A percentile compares a stretch with the other conserved stretches of the same genome.
Evolutionary conservation across 768 basidiomycete genomes (phyloP).

Genomic region (Lentinula edodes): DNA sequence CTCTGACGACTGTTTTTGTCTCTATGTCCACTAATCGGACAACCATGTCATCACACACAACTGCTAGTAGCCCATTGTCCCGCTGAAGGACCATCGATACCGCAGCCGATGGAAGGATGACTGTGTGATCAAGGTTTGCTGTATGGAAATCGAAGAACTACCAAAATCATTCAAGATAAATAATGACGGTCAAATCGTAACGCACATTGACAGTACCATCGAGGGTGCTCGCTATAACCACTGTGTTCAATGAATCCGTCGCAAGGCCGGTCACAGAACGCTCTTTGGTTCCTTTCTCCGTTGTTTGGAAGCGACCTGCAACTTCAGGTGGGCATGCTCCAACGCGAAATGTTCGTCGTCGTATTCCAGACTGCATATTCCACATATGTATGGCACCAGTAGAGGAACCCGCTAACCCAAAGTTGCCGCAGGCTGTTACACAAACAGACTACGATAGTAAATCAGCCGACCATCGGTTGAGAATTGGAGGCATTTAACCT

Average conservation of each 20-base stretch:
- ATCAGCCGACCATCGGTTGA: background rate
- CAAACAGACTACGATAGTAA: constrained; percentile 58
- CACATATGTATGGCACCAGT: constrained; percentile 82
- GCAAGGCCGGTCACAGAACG: constrained; percentile 77
- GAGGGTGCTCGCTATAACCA: constrained; percentile 77
- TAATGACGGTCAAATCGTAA: background rate
- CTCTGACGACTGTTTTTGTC: constrained; percentile 81
- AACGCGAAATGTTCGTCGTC: constrained; percentile 70
- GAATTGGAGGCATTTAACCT: constrained; percentile 36
- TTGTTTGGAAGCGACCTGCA: constrained; percentile 35
- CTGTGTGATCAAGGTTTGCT: constrained; percentile 61
- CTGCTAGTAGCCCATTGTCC: constrained; percentile 80
- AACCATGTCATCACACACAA: constrained; percentile 79
- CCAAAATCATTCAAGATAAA: background rate
- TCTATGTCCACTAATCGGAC: constrained; percentile 91
- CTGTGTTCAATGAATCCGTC: constrained; percentile 78
- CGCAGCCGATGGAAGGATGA: constrained; percentile 63
- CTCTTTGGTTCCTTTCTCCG: constrained; percentile 33
- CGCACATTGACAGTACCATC: constrained; percentile 88
- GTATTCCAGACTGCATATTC: constrained; percentile 95
- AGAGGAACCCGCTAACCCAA: constrained; percentile 81
- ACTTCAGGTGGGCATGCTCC: constrained; percentile 58
- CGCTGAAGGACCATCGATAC: constrained; percentile 73
- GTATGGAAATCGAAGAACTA: constrained; percentile 98
- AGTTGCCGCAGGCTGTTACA: constrained; percentile 94